phyloP scores from a whole-genome alignment of 2,329 filamentous ascomycete species.

The Esteya vermicola region DNA sequence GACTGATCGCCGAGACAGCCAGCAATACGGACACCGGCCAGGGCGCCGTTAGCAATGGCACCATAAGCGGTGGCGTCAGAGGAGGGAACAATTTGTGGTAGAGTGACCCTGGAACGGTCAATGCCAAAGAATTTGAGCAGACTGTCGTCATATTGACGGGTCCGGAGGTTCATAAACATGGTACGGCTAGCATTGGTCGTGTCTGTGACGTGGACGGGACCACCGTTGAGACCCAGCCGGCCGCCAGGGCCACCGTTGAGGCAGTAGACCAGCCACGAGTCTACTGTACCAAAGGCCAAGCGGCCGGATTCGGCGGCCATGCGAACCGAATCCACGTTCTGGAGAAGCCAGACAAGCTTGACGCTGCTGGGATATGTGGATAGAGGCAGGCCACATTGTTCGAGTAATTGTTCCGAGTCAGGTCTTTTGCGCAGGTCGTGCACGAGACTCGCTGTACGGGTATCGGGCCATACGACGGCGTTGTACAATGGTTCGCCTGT shows the following conservation, averaged over 20 bases:
- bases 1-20: slow-evolving; percentile 82
- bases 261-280: slow-evolving; percentile 77
- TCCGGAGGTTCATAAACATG: slow-evolving; percentile 87
- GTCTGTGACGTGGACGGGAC: slow-evolving; percentile 69
- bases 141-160: slow-evolving; percentile 62
- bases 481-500: slow-evolving; percentile 73
- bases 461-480: slow-evolving; percentile 85
- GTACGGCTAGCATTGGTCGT: slow-evolving; percentile 79
- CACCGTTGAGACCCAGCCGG: no score
- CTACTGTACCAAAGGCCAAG: slow-evolving; percentile 74
- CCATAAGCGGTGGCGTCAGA: slow-evolving; percentile 64
- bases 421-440: slow-evolving; percentile 57
- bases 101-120: slow-evolving; percentile 48
- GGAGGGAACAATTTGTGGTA: slow-evolving; percentile 76
- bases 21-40: slow-evolving; percentile 61
- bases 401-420: slow-evolving; percentile 53
- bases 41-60: slow-evolving; percentile 43
- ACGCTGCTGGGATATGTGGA: slow-evolving; percentile 82
- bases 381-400: slow-evolving; percentile 66
- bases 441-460: slow-evolving; percentile 57
- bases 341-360: slow-evolving; percentile 72
- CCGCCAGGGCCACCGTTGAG: slow-evolving; percentile 58
- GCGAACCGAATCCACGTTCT: slow-evolving; percentile 54
- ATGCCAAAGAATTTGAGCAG: slow-evolving; percentile 70
- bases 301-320: slow-evolving; percentile 63